Percentiles rank a stretch among this genome's conserved stretches.
These are phyloP conservation scores for Metschnikowia sp. DNA, from an alignment of 805 yeast species.

Conservation along the genomic window DNA sequence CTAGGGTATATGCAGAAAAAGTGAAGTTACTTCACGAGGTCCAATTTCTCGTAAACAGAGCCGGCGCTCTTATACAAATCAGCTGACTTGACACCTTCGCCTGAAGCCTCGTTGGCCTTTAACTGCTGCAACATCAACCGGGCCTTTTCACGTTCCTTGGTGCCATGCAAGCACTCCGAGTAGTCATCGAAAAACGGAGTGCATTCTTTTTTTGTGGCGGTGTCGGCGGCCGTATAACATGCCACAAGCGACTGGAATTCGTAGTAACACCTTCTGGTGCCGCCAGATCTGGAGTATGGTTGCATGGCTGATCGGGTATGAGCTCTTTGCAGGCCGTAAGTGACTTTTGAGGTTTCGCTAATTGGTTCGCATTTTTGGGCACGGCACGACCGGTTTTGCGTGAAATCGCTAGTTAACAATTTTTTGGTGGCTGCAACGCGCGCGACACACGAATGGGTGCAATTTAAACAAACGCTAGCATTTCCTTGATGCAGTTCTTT, in stretches of 20 bases:
- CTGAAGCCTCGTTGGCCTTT: constrained; percentile 40
- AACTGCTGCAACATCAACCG: constrained; percentile 45
- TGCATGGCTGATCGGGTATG: constrained; percentile 27
- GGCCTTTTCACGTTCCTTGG: constrained; percentile 43
- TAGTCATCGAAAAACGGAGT: constrained; percentile 44
- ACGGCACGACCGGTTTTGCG: constrained; percentile 10
- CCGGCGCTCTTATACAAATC: constrained; percentile 43
- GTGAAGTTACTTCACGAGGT: constrained; percentile 27
- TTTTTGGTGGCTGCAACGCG: not conserved
- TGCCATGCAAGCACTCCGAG: constrained; percentile 46
- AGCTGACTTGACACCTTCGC: constrained; percentile 40
- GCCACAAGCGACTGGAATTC: constrained; percentile 44
- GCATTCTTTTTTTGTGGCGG: constrained; percentile 39
- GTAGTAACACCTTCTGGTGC: constrained; percentile 46
- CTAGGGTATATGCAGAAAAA: not conserved
- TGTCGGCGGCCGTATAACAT: constrained; percentile 45
- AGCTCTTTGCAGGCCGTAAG: not conserved
- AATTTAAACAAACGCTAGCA: constrained; percentile 66
- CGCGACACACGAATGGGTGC: not conserved
- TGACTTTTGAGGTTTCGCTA: constrained; percentile 6
- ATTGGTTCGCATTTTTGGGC: constrained; percentile 14
- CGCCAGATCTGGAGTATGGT: constrained; percentile 47
- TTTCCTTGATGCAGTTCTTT: constrained; percentile 62
- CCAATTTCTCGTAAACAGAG: constrained; percentile 41
- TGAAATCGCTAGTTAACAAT: no score